Evolutionary conservation across 768 basidiomycete species (phyloP).

Genomic region (Melanogaster broomeanus): DNA sequence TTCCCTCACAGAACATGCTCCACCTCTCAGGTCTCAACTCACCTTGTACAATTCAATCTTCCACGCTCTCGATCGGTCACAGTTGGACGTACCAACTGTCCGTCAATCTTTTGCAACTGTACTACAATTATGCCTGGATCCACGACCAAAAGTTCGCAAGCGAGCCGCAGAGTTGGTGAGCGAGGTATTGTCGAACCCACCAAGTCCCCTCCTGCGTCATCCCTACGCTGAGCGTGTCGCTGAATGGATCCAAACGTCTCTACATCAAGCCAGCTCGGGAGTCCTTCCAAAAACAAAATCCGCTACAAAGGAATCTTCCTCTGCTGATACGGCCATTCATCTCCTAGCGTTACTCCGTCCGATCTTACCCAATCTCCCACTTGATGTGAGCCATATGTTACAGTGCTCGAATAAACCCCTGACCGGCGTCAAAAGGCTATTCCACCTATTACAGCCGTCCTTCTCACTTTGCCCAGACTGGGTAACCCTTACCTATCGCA

Average conservation of each 20-base stretch:
- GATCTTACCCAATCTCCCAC: slow-evolving; percentile 59
- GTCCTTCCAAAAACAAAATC: slow-evolving; percentile 62
- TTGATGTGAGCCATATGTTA: slow-evolving; percentile 55
- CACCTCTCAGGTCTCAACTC: slow-evolving; percentile 85
- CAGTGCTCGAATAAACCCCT: slow-evolving; percentile 8
- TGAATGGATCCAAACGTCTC: slow-evolving; percentile 71
- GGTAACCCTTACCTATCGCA: slow-evolving; percentile 90
- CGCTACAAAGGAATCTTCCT: slow-evolving; percentile 52
- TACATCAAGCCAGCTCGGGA: slow-evolving; percentile 64
- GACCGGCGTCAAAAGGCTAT: slow-evolving; percentile 55
- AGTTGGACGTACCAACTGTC: slow-evolving; percentile 65
- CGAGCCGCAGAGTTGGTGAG: slow-evolving; percentile 85
- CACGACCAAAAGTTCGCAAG: slow-evolving; percentile 91
- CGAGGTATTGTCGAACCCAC: slow-evolving; percentile 74
- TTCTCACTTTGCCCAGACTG: slow-evolving; percentile 83
- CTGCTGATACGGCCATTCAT: slow-evolving; percentile 76
- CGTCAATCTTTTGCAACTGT: slow-evolving; percentile 86
- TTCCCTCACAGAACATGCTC: slow-evolving; percentile 60
- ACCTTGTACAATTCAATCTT: slow-evolving; percentile 73
- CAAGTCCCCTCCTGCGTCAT: slow-evolving; percentile 74
- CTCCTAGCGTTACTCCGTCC: slow-evolving; percentile 72
- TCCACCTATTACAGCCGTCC: slow-evolving; percentile 63
- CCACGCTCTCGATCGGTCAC: slow-evolving; percentile 66
- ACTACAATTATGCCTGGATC: slow-evolving; percentile 81
- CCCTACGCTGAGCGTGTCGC: slow-evolving; percentile 84